Evolutionary conservation across 2,329 filamentous ascomycete species (phyloP), one percentile per base, ranked within the genome.

Genomic region (Colletotrichum salicis): DNA sequence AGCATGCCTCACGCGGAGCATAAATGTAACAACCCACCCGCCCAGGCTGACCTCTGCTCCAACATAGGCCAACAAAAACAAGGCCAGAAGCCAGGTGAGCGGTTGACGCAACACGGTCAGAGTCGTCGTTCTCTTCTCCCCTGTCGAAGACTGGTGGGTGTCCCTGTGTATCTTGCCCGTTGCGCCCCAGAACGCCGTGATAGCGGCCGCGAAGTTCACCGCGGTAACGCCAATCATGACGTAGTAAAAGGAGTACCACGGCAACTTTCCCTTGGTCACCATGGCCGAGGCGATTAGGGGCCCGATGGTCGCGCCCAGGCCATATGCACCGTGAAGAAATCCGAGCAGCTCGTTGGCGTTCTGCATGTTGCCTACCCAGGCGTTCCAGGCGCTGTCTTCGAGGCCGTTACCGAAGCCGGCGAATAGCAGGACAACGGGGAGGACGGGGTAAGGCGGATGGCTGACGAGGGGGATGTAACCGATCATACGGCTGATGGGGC

Each of bases 1-100:
- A 4, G 91, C 93, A 48, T 91, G 80, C 15, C 95, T 89, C 29
- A 95, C 91, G 24, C 88, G 85, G n/a, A 95, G 90, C 93, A 97
- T 97, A 79, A 97, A 97, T 0, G 91, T 92, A 60, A 94, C 91
- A 73, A 97, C 92, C 94, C 94, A 96, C 19, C 94, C 83, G 11
- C 92, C 92, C 2, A 95, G 84, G 0, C 89, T 90, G 71, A 94
- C 92, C 81, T 97, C 94, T 6, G 89, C 87, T 4, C 94, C 94
- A 0, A 96, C 91, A 77, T 97, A 97, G 10, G 90, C 89, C 5
- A 97, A 86, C 15, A 97, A 83, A 79, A 97, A 97, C 1, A 92
- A 72, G 2, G 93, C 87, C 55, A 90, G 85, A n/a, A 94, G 84
- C 92, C 93, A 95, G 3, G 92, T 92, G 4, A 93, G 85, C 67